phyloP scores from a whole-genome alignment of 495 filamentous ascomycete species.

The Hypoxylon crocopeplum region DNA sequence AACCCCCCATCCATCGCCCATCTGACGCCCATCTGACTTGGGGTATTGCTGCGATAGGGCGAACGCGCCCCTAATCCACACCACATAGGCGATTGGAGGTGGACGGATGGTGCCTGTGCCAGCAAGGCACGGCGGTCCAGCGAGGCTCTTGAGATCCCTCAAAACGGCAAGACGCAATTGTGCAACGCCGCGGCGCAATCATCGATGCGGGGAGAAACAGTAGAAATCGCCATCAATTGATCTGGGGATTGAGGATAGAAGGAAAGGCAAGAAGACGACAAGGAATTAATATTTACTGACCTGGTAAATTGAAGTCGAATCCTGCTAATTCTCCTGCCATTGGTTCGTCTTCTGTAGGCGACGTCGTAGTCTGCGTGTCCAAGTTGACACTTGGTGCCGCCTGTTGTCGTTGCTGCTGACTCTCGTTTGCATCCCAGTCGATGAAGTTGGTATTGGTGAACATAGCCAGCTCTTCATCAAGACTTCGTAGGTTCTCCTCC shows the following conservation, averaged over 20 bases:
- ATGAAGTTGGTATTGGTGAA: constrained; percentile 96
- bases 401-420: constrained; percentile 30
- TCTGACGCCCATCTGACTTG: neutral
- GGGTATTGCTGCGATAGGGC: constrained; percentile 19
- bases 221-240: constrained; percentile 17
- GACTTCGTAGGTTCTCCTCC: constrained; percentile 67
- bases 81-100: constrained; percentile 24
- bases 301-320: constrained; percentile 44
- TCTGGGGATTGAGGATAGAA: neutral
- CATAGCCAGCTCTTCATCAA: constrained; percentile 74
- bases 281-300: constrained; percentile 36
- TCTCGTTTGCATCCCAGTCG: constrained; percentile 71
- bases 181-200: constrained; percentile 29
- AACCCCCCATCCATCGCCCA: constrained; percentile 1
- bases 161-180: constrained; percentile 15
- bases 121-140: constrained; percentile 19
- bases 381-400: constrained; percentile 36
- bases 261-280: constrained; percentile 14
- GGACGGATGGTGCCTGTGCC: neutral
- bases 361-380: constrained; percentile 41
- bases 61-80: too few species aligned
- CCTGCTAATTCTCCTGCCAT: constrained; percentile 45
- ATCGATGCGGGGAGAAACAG: constrained; percentile 30
- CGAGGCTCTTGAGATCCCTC: constrained; percentile 23
- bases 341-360: constrained; percentile 44